Percentiles rank a stretch among this genome's conserved stretches.
Evolutionary conservation across 768 basidiomycete genomes (phyloP).

Genomic region (Sarcomyxa edulis): DNA sequence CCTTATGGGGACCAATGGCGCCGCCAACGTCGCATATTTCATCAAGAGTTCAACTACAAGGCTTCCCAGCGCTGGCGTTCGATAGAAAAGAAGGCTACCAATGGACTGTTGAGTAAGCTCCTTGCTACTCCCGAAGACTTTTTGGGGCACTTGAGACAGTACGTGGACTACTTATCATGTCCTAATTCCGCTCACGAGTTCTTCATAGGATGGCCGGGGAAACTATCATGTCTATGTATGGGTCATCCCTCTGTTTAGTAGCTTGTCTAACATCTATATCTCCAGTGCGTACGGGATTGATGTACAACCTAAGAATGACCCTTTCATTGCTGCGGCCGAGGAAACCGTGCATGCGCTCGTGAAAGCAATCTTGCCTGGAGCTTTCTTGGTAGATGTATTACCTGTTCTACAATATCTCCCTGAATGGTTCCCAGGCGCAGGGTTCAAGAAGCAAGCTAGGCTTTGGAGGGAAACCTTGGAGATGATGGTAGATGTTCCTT

Average conservation of each 20-base stretch:
- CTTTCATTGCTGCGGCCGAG: constrained; percentile 36
- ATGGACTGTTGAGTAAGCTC: constrained; percentile 24
- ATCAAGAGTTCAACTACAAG: constrained; percentile 31
- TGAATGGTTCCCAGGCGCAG: constrained; percentile 35
- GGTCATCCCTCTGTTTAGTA: too few species aligned
- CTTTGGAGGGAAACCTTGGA: constrained; percentile 21
- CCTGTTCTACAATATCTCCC: constrained; percentile 34
- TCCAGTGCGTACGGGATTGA: constrained; percentile 44
- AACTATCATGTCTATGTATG: constrained; percentile 7
- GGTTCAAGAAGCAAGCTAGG: constrained; percentile 30
- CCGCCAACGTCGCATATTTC: constrained; percentile 33
- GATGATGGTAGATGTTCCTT: constrained; percentile 27
- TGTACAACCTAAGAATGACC: constrained; percentile 32
- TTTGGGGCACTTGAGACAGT: constrained; percentile 30
- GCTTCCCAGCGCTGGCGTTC: constrained; percentile 24
- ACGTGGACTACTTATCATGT: constrained; percentile 10
- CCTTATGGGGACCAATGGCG: constrained; percentile 36
- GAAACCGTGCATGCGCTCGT: constrained; percentile 27
- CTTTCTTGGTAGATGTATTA: constrained; percentile 39
- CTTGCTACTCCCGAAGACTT: constrained; percentile 33
- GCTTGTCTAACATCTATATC: too few species aligned
- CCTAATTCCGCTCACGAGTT: constrained; percentile 1
- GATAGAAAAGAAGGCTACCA: constrained; percentile 21
- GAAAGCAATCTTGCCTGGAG: constrained; percentile 31
- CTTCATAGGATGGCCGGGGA: constrained; percentile 3